Conservation (phyloP, 179 eudicot species). For the Heliamphora pulchella region DNA sequence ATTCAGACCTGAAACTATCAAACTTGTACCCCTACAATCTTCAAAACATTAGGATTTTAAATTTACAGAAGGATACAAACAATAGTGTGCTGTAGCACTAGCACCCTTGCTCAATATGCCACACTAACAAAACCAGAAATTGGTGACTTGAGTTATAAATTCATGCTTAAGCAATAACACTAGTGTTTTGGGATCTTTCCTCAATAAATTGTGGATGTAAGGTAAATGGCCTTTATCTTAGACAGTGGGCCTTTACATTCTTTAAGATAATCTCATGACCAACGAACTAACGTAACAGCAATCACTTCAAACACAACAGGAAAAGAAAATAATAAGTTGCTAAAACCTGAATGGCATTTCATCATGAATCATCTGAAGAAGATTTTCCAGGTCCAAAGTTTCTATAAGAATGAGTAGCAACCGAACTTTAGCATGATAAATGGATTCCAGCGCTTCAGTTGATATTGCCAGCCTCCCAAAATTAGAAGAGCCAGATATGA, state of each 20-base stretch:
- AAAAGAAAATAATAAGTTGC: slow-evolving; percentile 18
- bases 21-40: neutral
- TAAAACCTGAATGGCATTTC: slow-evolving; percentile 69
- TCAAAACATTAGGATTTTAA: neutral
- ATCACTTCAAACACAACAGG: neutral
- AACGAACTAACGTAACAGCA: slow-evolving; percentile 8
- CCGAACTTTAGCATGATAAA: slow-evolving; percentile 74
- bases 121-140: neutral
- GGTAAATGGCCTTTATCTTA: neutral
- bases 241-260: no score
- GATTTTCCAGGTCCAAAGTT: slow-evolving; percentile 75
- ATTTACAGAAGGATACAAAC: neutral
- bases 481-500: slow-evolving; percentile 57
- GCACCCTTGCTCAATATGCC: neutral
- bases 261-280: neutral
- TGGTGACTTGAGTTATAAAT: neutral
- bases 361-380: slow-evolving; percentile 89
- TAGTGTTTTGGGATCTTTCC: neutral
- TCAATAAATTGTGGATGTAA: neutral
- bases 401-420: slow-evolving; percentile 81
- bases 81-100: neutral
- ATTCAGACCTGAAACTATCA: neutral
- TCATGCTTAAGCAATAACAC: neutral
- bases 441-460: slow-evolving; percentile 59
- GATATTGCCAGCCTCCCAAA: slow-evolving; percentile 69